Base-by-base conservation (phyloP, 495 filamentous ascomycete genomes). In the Penicillium parvum region DNA sequence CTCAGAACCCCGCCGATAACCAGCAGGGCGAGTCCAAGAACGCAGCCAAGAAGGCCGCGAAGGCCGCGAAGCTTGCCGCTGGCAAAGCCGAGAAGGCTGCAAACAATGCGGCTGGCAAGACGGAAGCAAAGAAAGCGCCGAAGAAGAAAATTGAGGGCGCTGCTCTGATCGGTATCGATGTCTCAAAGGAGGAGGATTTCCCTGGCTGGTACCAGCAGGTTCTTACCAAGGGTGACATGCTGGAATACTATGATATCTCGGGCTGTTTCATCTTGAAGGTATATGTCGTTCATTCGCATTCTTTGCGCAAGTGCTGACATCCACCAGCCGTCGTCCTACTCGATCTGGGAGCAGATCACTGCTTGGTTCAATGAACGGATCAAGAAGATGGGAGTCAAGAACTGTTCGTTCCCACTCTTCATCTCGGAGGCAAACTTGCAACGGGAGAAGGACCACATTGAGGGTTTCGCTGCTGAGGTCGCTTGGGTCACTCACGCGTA, bases 401-500 rank as follows among this genome's bases (percentile, higher is more conserved):
- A 98, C 72, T 88, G 88, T 64, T 91, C 86, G 55, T 98, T 96
- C 64, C 92, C 91, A 30, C 80, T 96, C 66, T 97, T 98, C 64
- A 80, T 97, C 43, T 90, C 86, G 3, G 74, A 85, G 51, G 91
- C 90, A 68, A 88, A 90, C 8, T 70, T 99, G 52, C 80, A 96
- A 71, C 80, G 84, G 52, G 94, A 97, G 71, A 96, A 96, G 76
- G 86, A 88, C 45, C 94, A 98, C 59, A 84, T 98, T 42, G 90
- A 98, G 66, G 94, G 94, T 18, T 97, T 97, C 64, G 91, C 90
- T 42, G 89, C 92, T 37, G 92, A 99, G 67, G 84, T 99, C 47
- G 94, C 94, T 38, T 97, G 92, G 92, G 94, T 99, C 27, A 97
- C 94, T 21, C 88, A 92, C 66, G 90, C 88, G 83, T 90, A 76